Base-by-base conservation (phyloP, 371 early-diverging fungal genomes). In the Mucor saturninus region DNA sequence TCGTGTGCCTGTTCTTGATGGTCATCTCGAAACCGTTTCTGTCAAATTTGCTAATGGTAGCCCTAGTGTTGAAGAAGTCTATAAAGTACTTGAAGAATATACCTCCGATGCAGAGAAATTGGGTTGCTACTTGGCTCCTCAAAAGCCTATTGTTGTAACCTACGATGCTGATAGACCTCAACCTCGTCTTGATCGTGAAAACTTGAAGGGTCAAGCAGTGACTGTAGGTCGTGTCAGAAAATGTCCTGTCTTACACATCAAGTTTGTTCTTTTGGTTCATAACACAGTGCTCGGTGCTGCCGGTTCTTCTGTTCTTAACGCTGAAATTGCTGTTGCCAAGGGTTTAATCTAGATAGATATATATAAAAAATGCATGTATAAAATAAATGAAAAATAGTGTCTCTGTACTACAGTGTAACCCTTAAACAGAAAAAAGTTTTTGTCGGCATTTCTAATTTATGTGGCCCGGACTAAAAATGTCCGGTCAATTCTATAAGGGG, bases 211-310 rank as follows among this genome's bases (percentile, higher is more conserved):
- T 26, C 91, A 94, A 76, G 80, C 93, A 30, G 95, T 96, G 46
- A 91, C 93, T 15, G 93, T 97, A 28, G 98, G 97, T 15, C 83
- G 98, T 62, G 85, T 97, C 53, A 85, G 96, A 51, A 74, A 73
- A 29, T 95, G 96, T 66, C 86, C 87, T 56, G 84, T 95, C 28
- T 88, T 96, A 50, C 95, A 96, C 69, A 82, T 95, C 73, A 95
- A 93, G 80, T 91, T 98, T 62, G 89, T 91, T 21, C 73, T 95
- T 39, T 83, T 98, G 37, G 89, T 91, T 43, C 98, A 98, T 78
- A 98, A 98, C 79, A 98, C 98, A 42, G 85, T 98, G 48, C 83
- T 98, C 49, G 98, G 98, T 51, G 98, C 98, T 37, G 98, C 98
- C 9, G 97, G 98, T 53, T 92, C 93, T 64, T 87, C 92, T 59